These are phyloP conservation scores for Neurospora sp. DNA, from an alignment of 495 filamentous ascomycete species.

Conservation along the genomic window DNA sequence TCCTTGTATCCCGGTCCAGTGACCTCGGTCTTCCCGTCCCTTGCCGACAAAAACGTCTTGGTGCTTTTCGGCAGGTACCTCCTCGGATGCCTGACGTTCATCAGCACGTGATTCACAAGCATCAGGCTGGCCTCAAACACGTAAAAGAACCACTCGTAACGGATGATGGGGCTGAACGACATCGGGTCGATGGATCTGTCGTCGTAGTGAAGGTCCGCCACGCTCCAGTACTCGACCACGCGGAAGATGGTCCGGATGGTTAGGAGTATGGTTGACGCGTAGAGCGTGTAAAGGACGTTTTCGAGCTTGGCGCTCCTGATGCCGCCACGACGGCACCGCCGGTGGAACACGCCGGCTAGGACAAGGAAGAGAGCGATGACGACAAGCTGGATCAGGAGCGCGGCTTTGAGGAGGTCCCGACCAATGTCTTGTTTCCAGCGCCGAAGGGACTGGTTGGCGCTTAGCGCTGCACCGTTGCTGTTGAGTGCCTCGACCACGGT, in stretches of 20 bases:
- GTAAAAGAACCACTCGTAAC: conserved; percentile 65
- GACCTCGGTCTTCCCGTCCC: conserved; percentile 56
- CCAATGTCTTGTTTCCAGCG: conserved; percentile 40
- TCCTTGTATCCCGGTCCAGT: conserved; percentile 55
- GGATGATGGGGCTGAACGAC: conserved; percentile 41
- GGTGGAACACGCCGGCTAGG: conserved; percentile 50
- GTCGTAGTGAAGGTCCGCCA: conserved; percentile 21
- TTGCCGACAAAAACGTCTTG: conserved; percentile 49
- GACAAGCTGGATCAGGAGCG: conserved; percentile 57
- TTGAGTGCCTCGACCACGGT: conserved; percentile 55
- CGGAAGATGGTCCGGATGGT: conserved; percentile 55
- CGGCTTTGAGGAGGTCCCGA: conserved; percentile 50
- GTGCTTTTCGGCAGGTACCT: conserved; percentile 49
- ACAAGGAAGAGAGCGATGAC: conserved; percentile 51
- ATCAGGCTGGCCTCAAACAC: conserved; percentile 59
- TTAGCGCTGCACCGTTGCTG: conserved; percentile 52
- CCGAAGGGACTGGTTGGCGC: conserved; percentile 44
- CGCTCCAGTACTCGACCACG: conserved; percentile 51
- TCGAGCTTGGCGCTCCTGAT: conserved; percentile 47
- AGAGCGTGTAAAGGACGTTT: conserved; percentile 48
- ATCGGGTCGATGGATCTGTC: conserved; percentile 18
- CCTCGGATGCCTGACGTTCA: conserved; percentile 56
- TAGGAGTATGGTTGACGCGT: conserved; percentile 51
- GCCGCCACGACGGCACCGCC: conserved; percentile 42
- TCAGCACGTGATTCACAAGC: conserved; percentile 48